phyloP scores from a whole-genome alignment of 176 grass and related monocot species.

The Raddia distichophylla region DNA sequence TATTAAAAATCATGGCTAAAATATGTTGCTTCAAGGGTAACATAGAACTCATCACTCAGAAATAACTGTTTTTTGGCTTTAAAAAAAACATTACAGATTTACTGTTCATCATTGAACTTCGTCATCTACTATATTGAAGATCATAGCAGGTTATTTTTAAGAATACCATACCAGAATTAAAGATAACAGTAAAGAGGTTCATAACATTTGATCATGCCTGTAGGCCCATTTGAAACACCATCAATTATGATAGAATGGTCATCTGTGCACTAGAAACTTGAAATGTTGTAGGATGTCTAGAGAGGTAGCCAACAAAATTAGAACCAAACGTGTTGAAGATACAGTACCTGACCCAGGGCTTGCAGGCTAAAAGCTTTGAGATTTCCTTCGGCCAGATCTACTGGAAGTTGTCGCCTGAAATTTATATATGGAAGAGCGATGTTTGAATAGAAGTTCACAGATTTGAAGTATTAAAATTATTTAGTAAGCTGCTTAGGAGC shows the following conservation, averaged over 20 bases:
- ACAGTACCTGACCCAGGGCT: slow-evolving; percentile 80
- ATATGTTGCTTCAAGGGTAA: not conserved
- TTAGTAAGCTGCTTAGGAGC: not conserved
- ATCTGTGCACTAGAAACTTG: not conserved
- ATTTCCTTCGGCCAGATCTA: slow-evolving; percentile 83
- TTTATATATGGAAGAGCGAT: slow-evolving; percentile 16
- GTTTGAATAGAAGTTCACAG: not conserved
- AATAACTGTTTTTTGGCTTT: too few species aligned
- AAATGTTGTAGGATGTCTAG: not conserved
- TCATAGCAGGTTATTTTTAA: too few species aligned
- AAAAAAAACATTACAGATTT: not conserved
- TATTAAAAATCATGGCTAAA: slow-evolving; percentile 1
- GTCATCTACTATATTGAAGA: not conserved
- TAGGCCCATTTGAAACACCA: not conserved
- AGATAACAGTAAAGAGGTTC: not conserved
- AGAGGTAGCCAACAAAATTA: not conserved
- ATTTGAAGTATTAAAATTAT: not conserved
- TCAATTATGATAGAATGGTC: not conserved
- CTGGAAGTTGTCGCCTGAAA: slow-evolving; percentile 86
- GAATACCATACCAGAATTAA: too few species aligned
- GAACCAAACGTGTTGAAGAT: slow-evolving; percentile 23
- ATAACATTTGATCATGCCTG: not conserved
- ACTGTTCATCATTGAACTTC: not conserved
- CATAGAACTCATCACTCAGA: not conserved
- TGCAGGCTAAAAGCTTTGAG: slow-evolving; percentile 86